Evolutionary conservation across 179 eudicot genomes (phyloP).

Genomic region (Pouteria campechiana): DNA sequence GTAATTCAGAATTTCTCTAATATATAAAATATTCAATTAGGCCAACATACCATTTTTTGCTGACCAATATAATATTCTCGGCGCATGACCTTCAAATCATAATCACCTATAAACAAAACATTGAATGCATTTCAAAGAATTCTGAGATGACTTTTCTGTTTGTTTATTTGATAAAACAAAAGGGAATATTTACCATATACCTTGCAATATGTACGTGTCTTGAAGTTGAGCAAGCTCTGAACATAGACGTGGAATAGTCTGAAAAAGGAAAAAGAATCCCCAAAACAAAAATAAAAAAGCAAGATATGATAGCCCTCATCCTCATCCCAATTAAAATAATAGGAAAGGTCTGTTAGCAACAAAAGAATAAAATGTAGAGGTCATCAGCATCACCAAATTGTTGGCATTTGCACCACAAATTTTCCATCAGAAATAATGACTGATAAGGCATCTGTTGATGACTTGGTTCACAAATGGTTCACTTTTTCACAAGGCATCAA

Average conservation of each 20-base stretch:
- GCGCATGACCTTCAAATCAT: constrained; percentile 98
- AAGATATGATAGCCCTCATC: too few species aligned
- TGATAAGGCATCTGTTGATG: too few species aligned
- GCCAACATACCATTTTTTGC: constrained; percentile 70
- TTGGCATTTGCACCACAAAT: too few species aligned
- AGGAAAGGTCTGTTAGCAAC: too few species aligned
- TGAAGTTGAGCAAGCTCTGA: constrained; percentile 99
- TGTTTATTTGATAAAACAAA: too few species aligned
- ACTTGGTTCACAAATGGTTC: too few species aligned
- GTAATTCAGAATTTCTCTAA: not conserved
- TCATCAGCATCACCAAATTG: not conserved
- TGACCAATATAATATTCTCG: constrained; percentile 87
- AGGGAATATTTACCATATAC: too few species aligned
- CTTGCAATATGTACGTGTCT: constrained; percentile 98
- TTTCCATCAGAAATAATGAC: too few species aligned
- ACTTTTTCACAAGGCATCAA: too few species aligned
- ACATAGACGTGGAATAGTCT: constrained; percentile 96
- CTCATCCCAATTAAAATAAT: too few species aligned
- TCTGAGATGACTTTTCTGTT: too few species aligned
- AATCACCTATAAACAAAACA: constrained; percentile 54
- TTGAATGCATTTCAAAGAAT: too few species aligned
- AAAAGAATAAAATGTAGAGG: not conserved
- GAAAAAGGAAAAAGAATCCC: constrained; percentile 5
- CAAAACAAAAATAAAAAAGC: not conserved
- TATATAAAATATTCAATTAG: not conserved